Conservation (phyloP, 1,284 basidiomycete genomes). For the Cerioporus squamosus region DNA sequence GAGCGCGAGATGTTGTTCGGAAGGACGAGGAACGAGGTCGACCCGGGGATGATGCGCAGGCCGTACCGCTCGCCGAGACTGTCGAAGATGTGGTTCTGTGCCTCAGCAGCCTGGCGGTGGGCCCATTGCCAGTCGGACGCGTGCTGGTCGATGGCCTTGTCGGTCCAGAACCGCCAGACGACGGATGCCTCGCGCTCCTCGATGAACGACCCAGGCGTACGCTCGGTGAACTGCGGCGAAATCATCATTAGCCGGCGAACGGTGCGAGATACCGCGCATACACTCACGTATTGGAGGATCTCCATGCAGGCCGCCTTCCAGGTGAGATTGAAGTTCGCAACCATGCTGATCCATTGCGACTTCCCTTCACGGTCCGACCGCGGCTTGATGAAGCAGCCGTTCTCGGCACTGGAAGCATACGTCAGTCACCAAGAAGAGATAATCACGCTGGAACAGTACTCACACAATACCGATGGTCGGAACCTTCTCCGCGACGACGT, state of each 20-base stretch:
- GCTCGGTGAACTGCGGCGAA: conserved; percentile 76
- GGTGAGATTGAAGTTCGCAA: conserved; percentile 75
- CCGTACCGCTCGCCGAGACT: conserved; percentile 82
- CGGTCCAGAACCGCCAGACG: conserved; percentile 84
- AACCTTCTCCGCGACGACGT: conserved; percentile 60
- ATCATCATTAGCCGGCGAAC: background rate
- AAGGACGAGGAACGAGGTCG: conserved; percentile 80
- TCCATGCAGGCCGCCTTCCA: conserved; percentile 84
- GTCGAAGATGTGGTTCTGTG: conserved; percentile 90
- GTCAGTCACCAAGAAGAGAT: background rate
- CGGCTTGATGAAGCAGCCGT: conserved; percentile 84
- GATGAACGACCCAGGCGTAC: conserved; percentile 84
- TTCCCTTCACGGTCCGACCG: conserved; percentile 41
- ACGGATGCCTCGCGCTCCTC: conserved; percentile 86
- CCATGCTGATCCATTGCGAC: conserved; percentile 76
- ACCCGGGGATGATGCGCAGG: conserved; percentile 78
- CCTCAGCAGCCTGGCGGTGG: conserved; percentile 83
- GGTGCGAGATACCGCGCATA: background rate
- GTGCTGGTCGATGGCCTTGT: conserved; percentile 44
- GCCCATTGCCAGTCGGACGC: conserved; percentile 76
- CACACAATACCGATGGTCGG: conserved; percentile 80
- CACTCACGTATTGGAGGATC: conserved; percentile 78
- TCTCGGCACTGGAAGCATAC: conserved; percentile 66
- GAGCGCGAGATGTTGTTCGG: conserved; percentile 85
- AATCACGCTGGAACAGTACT: conserved; percentile 33